Percentiles rank a stretch among this genome's conserved stretches.
phyloP scores from a whole-genome alignment of 1,284 basidiomycete species.

The Ganoderma multipileum region DNA sequence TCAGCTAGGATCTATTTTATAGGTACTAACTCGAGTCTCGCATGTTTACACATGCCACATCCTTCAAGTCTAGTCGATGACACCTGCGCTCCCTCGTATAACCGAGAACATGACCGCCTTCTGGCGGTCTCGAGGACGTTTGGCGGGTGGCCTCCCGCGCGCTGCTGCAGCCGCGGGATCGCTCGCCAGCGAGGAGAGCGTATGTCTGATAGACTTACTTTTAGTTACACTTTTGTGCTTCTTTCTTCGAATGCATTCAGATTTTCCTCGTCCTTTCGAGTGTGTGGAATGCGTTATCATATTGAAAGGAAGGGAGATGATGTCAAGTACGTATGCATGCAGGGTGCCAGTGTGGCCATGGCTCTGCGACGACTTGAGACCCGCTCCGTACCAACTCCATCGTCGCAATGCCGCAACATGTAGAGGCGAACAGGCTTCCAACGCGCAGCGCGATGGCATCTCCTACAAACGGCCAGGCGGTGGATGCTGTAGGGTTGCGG shows the following conservation, averaged over 20 bases:
- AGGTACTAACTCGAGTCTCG: constrained; percentile 89
- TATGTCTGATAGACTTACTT: constrained; percentile 78
- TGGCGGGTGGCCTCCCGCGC: constrained; percentile 48
- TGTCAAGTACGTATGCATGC: no score
- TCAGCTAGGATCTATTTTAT: constrained; percentile 90
- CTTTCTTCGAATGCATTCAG: neutral
- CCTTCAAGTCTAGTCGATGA: constrained; percentile 85
- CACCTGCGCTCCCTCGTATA: constrained; percentile 69
- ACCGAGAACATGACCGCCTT: constrained; percentile 73
- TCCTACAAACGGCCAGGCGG: no score
- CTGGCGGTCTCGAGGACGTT: constrained; percentile 76
- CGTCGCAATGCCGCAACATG: no score
- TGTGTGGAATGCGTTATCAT: neutral
- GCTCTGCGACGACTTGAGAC: no score
- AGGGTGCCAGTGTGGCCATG: no score
- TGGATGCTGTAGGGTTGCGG: no score
- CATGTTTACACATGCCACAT: constrained; percentile 87
- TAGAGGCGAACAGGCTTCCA: no score
- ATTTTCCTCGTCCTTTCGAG: neutral
- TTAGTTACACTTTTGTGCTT: constrained; percentile 7
- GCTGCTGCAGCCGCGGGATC: constrained; percentile 47
- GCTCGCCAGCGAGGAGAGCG: constrained; percentile 68
- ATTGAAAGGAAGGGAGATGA: no score
- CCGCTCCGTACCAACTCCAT: no score
- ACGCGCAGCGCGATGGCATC: no score